phyloP scores from a whole-genome alignment of 768 basidiomycete species.

The Kwoniella bestiolae region DNA sequence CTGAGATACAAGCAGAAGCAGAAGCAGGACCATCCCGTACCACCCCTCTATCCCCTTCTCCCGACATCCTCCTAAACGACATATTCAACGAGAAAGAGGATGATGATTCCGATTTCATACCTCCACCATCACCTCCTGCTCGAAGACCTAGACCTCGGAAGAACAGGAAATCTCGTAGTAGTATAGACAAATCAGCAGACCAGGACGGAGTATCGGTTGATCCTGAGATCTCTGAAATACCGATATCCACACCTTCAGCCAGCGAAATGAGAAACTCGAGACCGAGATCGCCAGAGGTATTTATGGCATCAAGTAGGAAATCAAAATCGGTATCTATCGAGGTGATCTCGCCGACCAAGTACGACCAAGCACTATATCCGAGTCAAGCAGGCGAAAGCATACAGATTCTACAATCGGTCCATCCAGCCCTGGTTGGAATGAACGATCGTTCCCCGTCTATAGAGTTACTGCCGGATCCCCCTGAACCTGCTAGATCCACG shows the following conservation, averaged over 20 bases:
- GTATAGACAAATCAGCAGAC: background rate
- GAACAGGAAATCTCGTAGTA: constrained; percentile 13
- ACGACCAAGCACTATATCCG: too few species aligned
- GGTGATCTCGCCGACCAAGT: background rate
- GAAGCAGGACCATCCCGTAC: constrained; percentile 10
- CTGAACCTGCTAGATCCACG: background rate
- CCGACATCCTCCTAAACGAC: constrained; percentile 37
- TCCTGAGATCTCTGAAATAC: background rate
- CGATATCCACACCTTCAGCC: too few species aligned
- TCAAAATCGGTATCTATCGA: constrained; percentile 5
- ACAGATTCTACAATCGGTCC: too few species aligned
- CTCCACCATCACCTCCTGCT: constrained; percentile 8
- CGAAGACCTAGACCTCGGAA: constrained; percentile 7
- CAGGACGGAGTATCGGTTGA: background rate
- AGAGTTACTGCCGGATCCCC: background rate
- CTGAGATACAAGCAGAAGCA: background rate
- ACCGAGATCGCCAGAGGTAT: background rate
- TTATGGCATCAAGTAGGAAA: too few species aligned
- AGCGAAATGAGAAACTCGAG: background rate
- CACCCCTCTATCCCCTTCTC: constrained; percentile 16
- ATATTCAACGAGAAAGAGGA: constrained; percentile 31
- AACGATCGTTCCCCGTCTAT: background rate
- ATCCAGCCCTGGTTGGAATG: too few species aligned
- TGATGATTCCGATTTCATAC: constrained; percentile 39
- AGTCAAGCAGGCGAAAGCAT: background rate